These are phyloP conservation scores for Cyathus pygmaeus DNA, from an alignment of 1,284 basidiomycete species.

Conservation along the genomic window DNA sequence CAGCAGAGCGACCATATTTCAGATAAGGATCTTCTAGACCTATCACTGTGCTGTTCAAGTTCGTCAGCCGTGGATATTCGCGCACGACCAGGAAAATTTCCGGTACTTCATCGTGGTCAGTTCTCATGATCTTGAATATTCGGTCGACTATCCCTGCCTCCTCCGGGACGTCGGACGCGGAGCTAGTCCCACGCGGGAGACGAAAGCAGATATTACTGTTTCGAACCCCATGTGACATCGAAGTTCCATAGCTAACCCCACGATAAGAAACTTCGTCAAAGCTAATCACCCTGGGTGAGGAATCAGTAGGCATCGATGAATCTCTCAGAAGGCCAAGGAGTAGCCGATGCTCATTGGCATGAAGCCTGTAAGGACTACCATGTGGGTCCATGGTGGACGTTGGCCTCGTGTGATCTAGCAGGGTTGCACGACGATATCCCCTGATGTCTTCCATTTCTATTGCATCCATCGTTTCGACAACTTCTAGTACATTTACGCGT, in stretches of 20 bases:
- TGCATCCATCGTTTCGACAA: slow-evolving; percentile 16
- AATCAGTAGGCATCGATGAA: not conserved
- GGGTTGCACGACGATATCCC: slow-evolving; percentile 22
- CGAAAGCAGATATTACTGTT: not conserved
- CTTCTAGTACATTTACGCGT: slow-evolving; percentile 14
- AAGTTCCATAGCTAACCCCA: slow-evolving; percentile 10
- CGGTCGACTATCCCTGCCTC: not conserved
- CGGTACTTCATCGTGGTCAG: not conserved
- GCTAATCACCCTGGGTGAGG: slow-evolving; percentile 1
- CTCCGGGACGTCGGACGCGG: too few species aligned
- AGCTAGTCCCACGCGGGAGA: not conserved
- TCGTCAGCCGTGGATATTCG: slow-evolving; percentile 5
- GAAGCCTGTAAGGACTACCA: not conserved
- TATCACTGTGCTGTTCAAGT: too few species aligned
- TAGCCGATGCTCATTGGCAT: not conserved
- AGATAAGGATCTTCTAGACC: slow-evolving; percentile 19
- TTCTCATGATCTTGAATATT: slow-evolving; percentile 6
- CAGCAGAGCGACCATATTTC: slow-evolving; percentile 12
- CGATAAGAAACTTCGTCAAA: slow-evolving; percentile 12
- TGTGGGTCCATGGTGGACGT: slow-evolving; percentile 8
- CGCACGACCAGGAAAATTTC: slow-evolving; percentile 5
- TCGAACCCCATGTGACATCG: not conserved
- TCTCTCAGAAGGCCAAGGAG: slow-evolving; percentile 2
- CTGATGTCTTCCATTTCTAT: slow-evolving; percentile 22
- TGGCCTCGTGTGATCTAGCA: slow-evolving; percentile 20